Evolutionary conservation across 2,329 filamentous ascomycete genomes (phyloP), one percentile per base, ranked within the genome.

Genomic region (Colletotrichum simmondsii): DNA sequence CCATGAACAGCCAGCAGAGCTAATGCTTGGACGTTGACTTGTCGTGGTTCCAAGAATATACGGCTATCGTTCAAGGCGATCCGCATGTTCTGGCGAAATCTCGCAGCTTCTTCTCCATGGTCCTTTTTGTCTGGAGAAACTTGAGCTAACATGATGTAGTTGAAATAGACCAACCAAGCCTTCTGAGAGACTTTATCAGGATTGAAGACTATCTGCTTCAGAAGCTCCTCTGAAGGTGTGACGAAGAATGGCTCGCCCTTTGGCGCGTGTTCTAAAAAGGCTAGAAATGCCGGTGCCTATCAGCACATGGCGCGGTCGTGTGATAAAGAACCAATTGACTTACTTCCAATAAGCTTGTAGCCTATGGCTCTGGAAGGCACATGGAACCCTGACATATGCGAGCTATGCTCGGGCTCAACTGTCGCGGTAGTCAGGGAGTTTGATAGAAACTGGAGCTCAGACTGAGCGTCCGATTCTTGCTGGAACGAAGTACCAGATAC

Each of bases 121-220:
- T 14, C n/a, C 2, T 14, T 24, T 26, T 58, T 22, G 11, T 37
- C 53, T 2, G 66, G 37, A 1, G 60, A 69, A 0, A 64, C 52
- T 10, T 65, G 35, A 19, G 60, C 60, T 3, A 69, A 61, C 60
- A 69, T 65, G 7, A 65, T 65, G 60, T 69, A 69, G 52, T 69
- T 69, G 14, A 65, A 30, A 37, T 30, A 69, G 2, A 65, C 52
- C 8, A 65, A 14, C 66, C 60, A 69, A 3, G 66, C 66, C 10
- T 65, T 52, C 5, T 69, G 52, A 2, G 42, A 30, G 1, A 69
- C 52, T 24, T 49, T 42, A 3, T 26, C 52, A 7, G 66, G 66
- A 11, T 65, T 28, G n/a, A 69, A 69, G 7, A 69, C 42, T 2
- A 65, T 37, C 16, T 69, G 26, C 19, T 19, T 64, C n/a, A 58